Conservation (phyloP, 2,329 filamentous ascomycete species). For the Magnaporthiopsis incrustans region DNA sequence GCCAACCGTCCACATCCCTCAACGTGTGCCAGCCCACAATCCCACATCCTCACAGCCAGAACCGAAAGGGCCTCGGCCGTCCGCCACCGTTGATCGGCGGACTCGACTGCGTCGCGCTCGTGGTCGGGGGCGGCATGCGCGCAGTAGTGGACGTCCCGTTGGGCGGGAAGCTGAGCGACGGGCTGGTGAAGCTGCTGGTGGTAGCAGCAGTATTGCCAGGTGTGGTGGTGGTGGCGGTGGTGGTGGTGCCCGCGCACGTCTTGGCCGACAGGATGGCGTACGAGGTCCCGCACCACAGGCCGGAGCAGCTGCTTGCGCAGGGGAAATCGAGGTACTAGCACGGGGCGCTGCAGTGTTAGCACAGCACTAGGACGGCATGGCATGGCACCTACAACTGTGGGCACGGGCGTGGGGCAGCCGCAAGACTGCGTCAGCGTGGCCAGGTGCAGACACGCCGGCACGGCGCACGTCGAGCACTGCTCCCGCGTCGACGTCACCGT, state of each 20-base stretch:
- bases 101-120: neutral
- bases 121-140: neutral
- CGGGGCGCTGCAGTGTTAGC: neutral
- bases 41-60: slow-evolving; percentile 11
- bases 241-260: neutral
- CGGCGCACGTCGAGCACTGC: slow-evolving; percentile 25
- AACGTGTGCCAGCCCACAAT: too few species aligned
- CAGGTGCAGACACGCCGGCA: slow-evolving; percentile 21
- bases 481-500: slow-evolving; percentile 23
- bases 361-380: neutral
- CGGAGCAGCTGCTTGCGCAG: slow-evolving; percentile 22
- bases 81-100: neutral
- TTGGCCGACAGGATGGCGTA: slow-evolving; percentile 11
- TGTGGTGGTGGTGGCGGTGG: neutral
- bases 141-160: neutral
- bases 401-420: slow-evolving; percentile 22
- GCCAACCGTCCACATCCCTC: too few species aligned
- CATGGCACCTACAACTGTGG: slow-evolving; percentile 14
- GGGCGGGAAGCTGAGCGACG: neutral
- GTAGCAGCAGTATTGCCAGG: neutral
- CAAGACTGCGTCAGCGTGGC: slow-evolving; percentile 24
- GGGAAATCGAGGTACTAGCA: slow-evolving; percentile 17
- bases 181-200: neutral
- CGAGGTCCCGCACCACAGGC: slow-evolving; percentile 19
- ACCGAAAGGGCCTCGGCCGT: slow-evolving; percentile 21